phyloP scores from a whole-genome alignment of 75 land plant genomes.

The Pinus albicaulis region DNA sequence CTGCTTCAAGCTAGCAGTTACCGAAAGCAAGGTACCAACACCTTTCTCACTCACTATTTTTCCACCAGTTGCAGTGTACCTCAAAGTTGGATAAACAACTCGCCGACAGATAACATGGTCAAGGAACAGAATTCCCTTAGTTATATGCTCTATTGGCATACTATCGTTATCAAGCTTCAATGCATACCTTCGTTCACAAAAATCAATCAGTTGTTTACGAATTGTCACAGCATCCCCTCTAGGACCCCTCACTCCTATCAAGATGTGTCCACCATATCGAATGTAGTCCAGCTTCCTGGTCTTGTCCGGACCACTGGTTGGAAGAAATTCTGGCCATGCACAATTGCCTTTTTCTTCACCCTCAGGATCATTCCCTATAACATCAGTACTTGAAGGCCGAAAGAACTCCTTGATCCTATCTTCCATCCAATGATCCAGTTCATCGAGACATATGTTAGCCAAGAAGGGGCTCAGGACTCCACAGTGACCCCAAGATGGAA shows the following conservation, averaged over 20 bases:
- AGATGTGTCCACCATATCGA: slow-evolving; percentile 69
- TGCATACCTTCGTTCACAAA: slow-evolving; percentile 50
- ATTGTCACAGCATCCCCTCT: slow-evolving; percentile 62
- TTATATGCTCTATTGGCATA: slow-evolving; percentile 75
- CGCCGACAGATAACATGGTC: slow-evolving; percentile 70
- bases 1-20: slow-evolving; percentile 69
- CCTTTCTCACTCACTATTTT: slow-evolving; percentile 75
- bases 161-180: slow-evolving; percentile 61
- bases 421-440: slow-evolving; percentile 77
- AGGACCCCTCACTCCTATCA: slow-evolving; percentile 71
- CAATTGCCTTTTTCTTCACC: slow-evolving; percentile 48
- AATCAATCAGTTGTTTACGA: slow-evolving; percentile 54
- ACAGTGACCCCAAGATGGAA: slow-evolving; percentile 70
- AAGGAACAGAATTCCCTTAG: slow-evolving; percentile 70
- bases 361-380: slow-evolving; percentile 55
- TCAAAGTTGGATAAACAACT: slow-evolving; percentile 58
- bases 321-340: slow-evolving; percentile 75
- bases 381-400: slow-evolving; percentile 54
- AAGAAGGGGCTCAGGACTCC: slow-evolving; percentile 63
- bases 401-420: slow-evolving; percentile 64
- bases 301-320: slow-evolving; percentile 72
- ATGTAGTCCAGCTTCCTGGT: slow-evolving; percentile 73
- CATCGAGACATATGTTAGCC: slow-evolving; percentile 62
- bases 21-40: slow-evolving; percentile 65
- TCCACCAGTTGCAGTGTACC: slow-evolving; percentile 69